Conservation (phyloP, 495 filamentous ascomycete species). For the Neurospora pannonica region DNA sequence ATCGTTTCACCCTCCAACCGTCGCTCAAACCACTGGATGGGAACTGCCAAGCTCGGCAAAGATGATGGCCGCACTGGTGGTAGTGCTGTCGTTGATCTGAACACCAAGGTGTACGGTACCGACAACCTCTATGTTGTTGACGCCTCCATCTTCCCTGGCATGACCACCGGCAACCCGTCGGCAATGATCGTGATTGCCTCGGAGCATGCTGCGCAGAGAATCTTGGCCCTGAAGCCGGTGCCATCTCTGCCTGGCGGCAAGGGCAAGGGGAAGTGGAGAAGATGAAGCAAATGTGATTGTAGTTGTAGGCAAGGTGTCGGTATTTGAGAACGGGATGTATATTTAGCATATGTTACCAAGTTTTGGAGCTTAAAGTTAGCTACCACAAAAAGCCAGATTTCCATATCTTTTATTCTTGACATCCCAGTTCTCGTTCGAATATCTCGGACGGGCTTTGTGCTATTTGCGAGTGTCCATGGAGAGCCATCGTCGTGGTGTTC, state of each 20-base stretch:
- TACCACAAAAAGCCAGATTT: neutral
- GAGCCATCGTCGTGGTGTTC: neutral
- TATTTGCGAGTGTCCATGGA: neutral
- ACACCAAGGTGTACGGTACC: conserved; percentile 65
- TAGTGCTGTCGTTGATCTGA: conserved; percentile 56
- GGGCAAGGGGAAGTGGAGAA: neutral
- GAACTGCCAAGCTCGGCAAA: conserved; percentile 50
- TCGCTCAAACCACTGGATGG: conserved; percentile 62
- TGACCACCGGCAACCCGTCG: conserved; percentile 51
- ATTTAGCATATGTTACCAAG: neutral
- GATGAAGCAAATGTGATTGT: neutral
- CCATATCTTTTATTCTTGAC: neutral
- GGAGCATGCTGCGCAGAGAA: conserved; percentile 42
- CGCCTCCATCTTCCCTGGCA: conserved; percentile 55
- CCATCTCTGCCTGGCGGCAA: neutral
- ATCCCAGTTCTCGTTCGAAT: neutral
- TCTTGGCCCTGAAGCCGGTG: conserved; percentile 8
- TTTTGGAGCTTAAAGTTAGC: neutral
- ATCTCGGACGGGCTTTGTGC: rapidly evolving
- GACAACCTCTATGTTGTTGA: conserved; percentile 61
- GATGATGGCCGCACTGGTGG: conserved; percentile 57
- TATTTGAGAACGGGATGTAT: neutral
- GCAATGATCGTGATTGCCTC: conserved; percentile 49
- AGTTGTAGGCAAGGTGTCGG: neutral
- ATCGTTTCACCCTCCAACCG: conserved; percentile 47